Base-by-base conservation (phyloP, 108 stramenopile species). In the Cyclotella atomus region DNA sequence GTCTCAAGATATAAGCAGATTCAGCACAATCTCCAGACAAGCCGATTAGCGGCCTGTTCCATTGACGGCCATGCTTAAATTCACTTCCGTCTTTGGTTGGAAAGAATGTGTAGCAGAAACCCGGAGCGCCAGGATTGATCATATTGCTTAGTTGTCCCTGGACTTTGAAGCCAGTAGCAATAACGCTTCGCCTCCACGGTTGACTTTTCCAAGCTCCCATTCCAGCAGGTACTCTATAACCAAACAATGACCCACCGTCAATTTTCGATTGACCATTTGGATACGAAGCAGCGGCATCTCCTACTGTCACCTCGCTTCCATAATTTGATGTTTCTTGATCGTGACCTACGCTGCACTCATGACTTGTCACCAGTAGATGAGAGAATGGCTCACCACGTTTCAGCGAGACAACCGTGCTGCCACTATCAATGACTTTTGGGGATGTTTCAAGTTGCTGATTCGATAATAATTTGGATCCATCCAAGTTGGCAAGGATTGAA, bases 21-120 rank as follows among this genome's bases (percentile, higher is more conserved):
- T 97, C 96, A n/a, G 96, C 91, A 65, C 97, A 97, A 72, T 98
- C 97, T 24, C 97, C 97, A 1, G 97, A 93, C 2, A 98, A 68
- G 24, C 91, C 92, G 73, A 98, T 97, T 84, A 97, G 68, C 2
- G 96, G 97, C n/a, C 93, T 92, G 65, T 77, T 72, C 72, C 64
- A 85, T 55, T 71, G 68, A 10, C 64, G 53, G 44, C 83, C 87
- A 29, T 85, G 68, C 38, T 83, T 83, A 20, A 55, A 52, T 2
- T 62, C 66, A 16, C 59, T 68, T 66, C 74, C 77, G 14, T 85
- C 84, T 65, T 70, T 53, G 35, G 77, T 76, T 8, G 96, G 95
- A 66, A 95, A 95, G 78, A 98, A 98, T 14, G 95, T 79, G 78
- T 98, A 98, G 1, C 87, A 88, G 75, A 98, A 97, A 19, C 97